Evolutionary conservation across 371 early-diverging fungal genomes (phyloP).

Genomic region (Parasitella parasitica): DNA sequence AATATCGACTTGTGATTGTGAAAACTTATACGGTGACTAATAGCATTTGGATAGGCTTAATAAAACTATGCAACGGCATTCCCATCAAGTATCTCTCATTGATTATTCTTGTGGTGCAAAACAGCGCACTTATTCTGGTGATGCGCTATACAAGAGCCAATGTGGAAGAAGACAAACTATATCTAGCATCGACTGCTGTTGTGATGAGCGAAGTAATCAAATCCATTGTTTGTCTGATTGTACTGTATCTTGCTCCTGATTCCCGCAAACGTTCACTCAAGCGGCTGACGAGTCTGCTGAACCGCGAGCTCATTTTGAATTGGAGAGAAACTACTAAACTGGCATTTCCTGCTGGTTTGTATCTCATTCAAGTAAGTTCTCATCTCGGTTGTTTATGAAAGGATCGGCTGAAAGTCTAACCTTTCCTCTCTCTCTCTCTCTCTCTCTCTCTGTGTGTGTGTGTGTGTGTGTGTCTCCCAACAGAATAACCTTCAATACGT

Average conservation of each 20-base stretch:
- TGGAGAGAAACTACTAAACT: slow-evolving; percentile 50
- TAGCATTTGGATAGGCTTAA: neutral
- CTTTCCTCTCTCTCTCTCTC: no score
- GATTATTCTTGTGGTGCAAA: slow-evolving; percentile 79
- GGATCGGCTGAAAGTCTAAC: no score
- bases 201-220: slow-evolving; percentile 80
- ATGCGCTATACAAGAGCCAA: slow-evolving; percentile 73
- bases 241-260: slow-evolving; percentile 34
- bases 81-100: slow-evolving; percentile 81
- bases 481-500: slow-evolving; percentile 89
- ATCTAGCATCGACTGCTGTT: slow-evolving; percentile 83
- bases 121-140: slow-evolving; percentile 74
- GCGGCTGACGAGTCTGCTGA: slow-evolving; percentile 9
- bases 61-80: slow-evolving; percentile 22
- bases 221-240: slow-evolving; percentile 61
- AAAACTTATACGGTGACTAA: neutral
- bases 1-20: neutral
- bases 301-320: slow-evolving; percentile 22
- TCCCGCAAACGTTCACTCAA: slow-evolving; percentile 12
- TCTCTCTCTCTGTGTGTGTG: no score
- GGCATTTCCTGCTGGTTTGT: slow-evolving; percentile 80
- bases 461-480: neutral
- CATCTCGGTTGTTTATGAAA: no score
- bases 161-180: slow-evolving; percentile 40
- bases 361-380: slow-evolving; percentile 69